A percentile compares a stretch with the other conserved stretches of the same genome.
Evolutionary conservation across 139 green algal species (phyloP).

Genomic region (Chlorella sp.): DNA sequence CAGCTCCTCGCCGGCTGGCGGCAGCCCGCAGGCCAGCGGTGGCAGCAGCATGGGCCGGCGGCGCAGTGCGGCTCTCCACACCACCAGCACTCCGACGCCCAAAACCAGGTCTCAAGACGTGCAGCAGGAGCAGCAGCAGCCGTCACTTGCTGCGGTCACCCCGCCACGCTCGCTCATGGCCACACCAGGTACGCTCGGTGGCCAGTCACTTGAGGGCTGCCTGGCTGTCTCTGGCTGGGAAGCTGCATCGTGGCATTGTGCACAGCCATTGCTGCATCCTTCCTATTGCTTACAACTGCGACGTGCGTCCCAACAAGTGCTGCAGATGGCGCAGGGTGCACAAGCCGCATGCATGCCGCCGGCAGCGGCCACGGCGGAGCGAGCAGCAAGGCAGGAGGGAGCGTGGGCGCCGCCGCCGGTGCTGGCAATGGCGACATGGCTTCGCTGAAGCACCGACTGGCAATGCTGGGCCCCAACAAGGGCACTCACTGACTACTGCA

Average conservation of each 20-base stretch:
- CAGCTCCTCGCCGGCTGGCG: background rate
- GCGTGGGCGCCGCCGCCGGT: background rate
- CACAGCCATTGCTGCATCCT: background rate
- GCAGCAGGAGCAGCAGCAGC: background rate
- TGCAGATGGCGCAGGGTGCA: background rate
- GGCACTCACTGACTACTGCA: no score
- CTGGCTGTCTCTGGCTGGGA: background rate
- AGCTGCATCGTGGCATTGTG: background rate
- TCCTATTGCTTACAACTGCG: background rate
- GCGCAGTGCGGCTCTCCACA: constrained; percentile 12
- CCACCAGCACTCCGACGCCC: constrained; percentile 1
- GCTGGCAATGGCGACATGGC: background rate
- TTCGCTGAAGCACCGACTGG: background rate
- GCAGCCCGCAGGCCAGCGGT: constrained; percentile 6
- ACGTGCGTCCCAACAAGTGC: no score
- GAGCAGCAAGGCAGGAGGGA: background rate
- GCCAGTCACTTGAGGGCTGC: background rate
- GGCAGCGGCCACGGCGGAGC: background rate
- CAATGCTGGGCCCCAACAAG: background rate
- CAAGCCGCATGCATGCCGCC: background rate
- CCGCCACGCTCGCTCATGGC: constrained; percentile 1
- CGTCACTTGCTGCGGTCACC: background rate
- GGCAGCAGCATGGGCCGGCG: background rate
- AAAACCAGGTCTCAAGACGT: background rate
- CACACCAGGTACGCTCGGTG: background rate